Evolutionary conservation across 768 basidiomycete genomes (phyloP), one percentile per base, ranked within the genome.

Genomic region (Lentinula edodes): DNA sequence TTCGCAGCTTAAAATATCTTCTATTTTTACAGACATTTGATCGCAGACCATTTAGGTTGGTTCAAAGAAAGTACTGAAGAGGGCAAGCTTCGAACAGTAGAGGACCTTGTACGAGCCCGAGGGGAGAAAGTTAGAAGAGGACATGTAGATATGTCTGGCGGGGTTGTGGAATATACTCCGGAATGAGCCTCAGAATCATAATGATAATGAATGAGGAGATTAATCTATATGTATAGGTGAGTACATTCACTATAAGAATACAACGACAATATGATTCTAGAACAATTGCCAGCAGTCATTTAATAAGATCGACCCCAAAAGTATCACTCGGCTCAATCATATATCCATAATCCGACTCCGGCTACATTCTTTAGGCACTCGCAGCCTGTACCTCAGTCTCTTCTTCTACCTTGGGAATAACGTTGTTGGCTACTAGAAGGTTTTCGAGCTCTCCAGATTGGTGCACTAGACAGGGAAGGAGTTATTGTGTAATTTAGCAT

Each of bases 391-490:
- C 51, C 51, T 43, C 43, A 15, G 35, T 12, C 5, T n/a, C 7
- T 38, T 45, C 52, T 50, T 56, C 67, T 18, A 70, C 69, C 61
- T 86, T 83, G 0, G 88, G 83, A 62, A 94, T 84, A 62, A 96
- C 74, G 8, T 83, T 78, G 62, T 87, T 81, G 70, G 90, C 85
- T 66, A 83, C 83, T 20, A 97, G 78, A 5, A 97, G 80, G 28
- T 83, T 81, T 70, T 96, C 93, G 7, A 99, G 81, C 74, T 98
- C 95, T 59, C 96, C 96, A 6, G 87, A 90, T 76, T 96, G 93
- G 72, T 98, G 96, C 96, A 99, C 94, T 95, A 65, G 34, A 55
- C 20, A 6, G 36, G 38, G 28, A 42, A 35, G 56, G 58, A 52
- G 36, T 38, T 54, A 45, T 61, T 34, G 55, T 58, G 59, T 62